phyloP scores from a whole-genome alignment of 2,329 filamentous ascomycete genomes.

The Fusarium denticulatum region DNA sequence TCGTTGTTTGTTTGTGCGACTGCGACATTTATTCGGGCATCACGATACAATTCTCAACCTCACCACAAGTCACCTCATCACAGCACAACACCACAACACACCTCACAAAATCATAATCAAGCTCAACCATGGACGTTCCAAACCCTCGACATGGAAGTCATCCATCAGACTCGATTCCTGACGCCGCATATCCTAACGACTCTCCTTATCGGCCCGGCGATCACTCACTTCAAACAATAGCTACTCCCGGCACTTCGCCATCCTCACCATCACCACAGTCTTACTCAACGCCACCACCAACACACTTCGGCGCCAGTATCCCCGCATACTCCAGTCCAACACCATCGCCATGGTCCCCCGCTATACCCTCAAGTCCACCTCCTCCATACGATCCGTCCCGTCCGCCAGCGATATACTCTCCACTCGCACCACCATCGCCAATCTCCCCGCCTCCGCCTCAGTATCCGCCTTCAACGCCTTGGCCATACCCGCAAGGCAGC shows the following conservation, averaged over 20 bases:
- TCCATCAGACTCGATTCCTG: slow-evolving; percentile 45
- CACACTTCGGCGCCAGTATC: slow-evolving; percentile 11
- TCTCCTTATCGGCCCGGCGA: slow-evolving; percentile 41
- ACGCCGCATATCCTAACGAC: slow-evolving; percentile 47
- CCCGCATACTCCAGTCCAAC: slow-evolving; percentile 22
- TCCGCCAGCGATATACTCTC: slow-evolving; percentile 41
- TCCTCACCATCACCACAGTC: slow-evolving; percentile 7
- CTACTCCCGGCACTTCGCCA: slow-evolving; percentile 10
- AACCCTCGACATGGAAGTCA: slow-evolving; percentile 32
- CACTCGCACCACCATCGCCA: slow-evolving; percentile 22
- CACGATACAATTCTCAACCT: not conserved
- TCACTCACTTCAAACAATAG: slow-evolving; percentile 12
- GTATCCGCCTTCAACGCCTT: slow-evolving; percentile 31
- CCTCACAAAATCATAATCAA: not conserved
- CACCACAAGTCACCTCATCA: not conserved
- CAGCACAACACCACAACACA: not conserved
- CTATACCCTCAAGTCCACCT: slow-evolving; percentile 38
- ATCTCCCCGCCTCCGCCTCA: slow-evolving; percentile 21
- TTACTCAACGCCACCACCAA: slow-evolving; percentile 21
- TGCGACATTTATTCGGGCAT: not conserved
- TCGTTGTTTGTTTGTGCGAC: not conserved
- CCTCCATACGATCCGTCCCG: slow-evolving; percentile 44
- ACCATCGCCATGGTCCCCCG: slow-evolving; percentile 29
- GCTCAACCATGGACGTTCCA: slow-evolving; percentile 31
- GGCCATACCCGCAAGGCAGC: slow-evolving; percentile 33